phyloP scores from a whole-genome alignment of 2,329 filamentous ascomycete genomes.

The Sporothrix curviconia region DNA sequence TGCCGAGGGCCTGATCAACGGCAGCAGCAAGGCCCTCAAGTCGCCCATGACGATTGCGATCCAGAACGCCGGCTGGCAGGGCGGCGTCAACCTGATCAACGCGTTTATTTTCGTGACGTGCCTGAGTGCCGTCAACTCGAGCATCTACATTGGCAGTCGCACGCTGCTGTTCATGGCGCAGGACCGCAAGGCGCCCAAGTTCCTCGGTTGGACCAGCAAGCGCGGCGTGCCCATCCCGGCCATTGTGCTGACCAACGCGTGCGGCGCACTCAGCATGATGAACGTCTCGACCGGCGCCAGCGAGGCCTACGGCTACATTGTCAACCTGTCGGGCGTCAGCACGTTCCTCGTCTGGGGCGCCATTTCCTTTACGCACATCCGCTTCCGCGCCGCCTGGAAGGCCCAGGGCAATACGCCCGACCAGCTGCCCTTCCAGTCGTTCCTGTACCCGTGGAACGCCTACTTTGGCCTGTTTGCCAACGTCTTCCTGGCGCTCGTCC shows the following conservation, averaged over 20 bases:
- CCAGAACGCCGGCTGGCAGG: constrained; percentile 65
- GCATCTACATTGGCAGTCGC: constrained; percentile 70
- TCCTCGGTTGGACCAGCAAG: constrained; percentile 61
- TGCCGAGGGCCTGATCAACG: constrained; percentile 55
- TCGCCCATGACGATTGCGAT: constrained; percentile 70
- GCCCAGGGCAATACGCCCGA: constrained; percentile 48
- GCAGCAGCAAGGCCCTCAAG: constrained; percentile 56
- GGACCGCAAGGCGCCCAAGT: constrained; percentile 60
- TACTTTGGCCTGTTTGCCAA: constrained; percentile 54
- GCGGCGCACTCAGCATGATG: constrained; percentile 69
- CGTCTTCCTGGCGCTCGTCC: constrained; percentile 52
- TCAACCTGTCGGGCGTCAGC: constrained; percentile 63
- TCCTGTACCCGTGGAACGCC: constrained; percentile 51
- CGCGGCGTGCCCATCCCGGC: constrained; percentile 56
- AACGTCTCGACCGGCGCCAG: constrained; percentile 61
- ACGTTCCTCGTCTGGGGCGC: constrained; percentile 67
- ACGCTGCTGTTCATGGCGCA: constrained; percentile 72
- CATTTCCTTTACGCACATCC: constrained; percentile 65
- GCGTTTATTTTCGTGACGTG: constrained; percentile 70
- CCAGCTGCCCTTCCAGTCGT: constrained; percentile 50
- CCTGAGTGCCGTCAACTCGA: constrained; percentile 64
- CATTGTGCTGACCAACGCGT: constrained; percentile 62
- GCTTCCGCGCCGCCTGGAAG: constrained; percentile 59
- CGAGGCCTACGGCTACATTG: constrained; percentile 61
- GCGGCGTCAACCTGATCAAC: constrained; percentile 70